Base-by-base conservation (phyloP, 202 grass and related monocot species). In the Setaria italica region DNA sequence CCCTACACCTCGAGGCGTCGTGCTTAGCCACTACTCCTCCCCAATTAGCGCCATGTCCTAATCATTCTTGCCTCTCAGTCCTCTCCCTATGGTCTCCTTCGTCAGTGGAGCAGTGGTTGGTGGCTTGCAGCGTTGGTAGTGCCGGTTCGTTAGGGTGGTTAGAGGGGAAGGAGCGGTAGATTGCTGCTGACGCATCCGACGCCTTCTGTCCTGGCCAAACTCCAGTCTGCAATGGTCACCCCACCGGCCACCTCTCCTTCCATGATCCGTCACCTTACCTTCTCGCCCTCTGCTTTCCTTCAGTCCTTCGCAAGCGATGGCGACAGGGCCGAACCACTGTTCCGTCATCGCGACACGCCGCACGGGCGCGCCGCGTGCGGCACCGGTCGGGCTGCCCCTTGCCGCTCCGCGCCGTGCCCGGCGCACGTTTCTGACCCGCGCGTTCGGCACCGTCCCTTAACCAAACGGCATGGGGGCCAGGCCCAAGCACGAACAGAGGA, bases 131-230 rank as follows among this genome's bases (percentile, higher is more conserved):
- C 39, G 49, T 41, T 12, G 11, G 47, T 3, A 20, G n/a, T 15
- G 7, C 15, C 35, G 12, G 74, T 49, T 85, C 49, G 74, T 85
- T 78, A 37, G 17, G 53, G 65, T 79, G 50, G 64, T 67, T 83
- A 51, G 58, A 32, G 32, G 17, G 9, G 43, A 10, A 46, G 8
- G 43, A 46, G 45, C 55, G 84, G 50, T 83, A 58, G 79, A 83
- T 86, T 86, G 84, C 79, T 17, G 71, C 32, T 68, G 88, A 86
- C 88, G 88, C 79, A 43, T 83, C 88, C 84, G 73, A 5, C 45
- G n/a, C 33, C 33, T 39, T 46, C 56, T 16, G 53, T 73, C 51
- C 16, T 72, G 19, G 9, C 79, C 7, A 3, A 67, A 6, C 35
- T 19, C 50, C 54, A 19, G 15, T 7, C 53, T 55, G 49, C 62